These are phyloP conservation scores for Golubevia pallescens DNA, from an alignment of 1,284 basidiomycete species.

Conservation along the genomic window DNA sequence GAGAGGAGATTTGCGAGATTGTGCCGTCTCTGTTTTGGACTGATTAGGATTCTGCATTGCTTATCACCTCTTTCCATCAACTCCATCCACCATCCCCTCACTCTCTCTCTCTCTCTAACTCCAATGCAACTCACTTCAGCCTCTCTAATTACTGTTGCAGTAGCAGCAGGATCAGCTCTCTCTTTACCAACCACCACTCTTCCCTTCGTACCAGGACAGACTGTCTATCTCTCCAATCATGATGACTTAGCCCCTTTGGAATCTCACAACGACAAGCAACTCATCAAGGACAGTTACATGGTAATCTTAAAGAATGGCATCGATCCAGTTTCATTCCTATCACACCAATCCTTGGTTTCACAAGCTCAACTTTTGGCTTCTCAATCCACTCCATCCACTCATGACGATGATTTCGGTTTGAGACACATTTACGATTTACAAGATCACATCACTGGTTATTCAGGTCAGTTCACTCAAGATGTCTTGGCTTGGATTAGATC, in stretches of 20 bases:
- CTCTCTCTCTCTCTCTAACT: neutral
- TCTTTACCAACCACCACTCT: neutral
- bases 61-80: neutral
- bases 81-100: neutral
- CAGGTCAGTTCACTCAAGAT: conserved; percentile 79
- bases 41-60: too few relatives aligned
- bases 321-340: conserved; percentile 34
- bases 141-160: neutral
- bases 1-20: too few relatives aligned
- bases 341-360: conserved; percentile 39
- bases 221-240: neutral
- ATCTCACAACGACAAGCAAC: conserved; percentile 9
- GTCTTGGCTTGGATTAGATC: conserved; percentile 80
- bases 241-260: neutral
- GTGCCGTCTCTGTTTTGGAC: too few relatives aligned
- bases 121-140: neutral
- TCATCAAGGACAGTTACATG: conserved; percentile 55
- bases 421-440: conserved; percentile 53
- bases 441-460: conserved; percentile 74
- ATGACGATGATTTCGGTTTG: conserved; percentile 28
- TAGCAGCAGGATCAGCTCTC: neutral
- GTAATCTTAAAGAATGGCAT: conserved; percentile 58
- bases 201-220: conserved; percentile 2
- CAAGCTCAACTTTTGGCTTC: conserved; percentile 35
- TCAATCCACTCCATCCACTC: conserved; percentile 30